Evolutionary conservation across 768 basidiomycete species (phyloP).

Genomic region (Clitopilus hobsonii): DNA sequence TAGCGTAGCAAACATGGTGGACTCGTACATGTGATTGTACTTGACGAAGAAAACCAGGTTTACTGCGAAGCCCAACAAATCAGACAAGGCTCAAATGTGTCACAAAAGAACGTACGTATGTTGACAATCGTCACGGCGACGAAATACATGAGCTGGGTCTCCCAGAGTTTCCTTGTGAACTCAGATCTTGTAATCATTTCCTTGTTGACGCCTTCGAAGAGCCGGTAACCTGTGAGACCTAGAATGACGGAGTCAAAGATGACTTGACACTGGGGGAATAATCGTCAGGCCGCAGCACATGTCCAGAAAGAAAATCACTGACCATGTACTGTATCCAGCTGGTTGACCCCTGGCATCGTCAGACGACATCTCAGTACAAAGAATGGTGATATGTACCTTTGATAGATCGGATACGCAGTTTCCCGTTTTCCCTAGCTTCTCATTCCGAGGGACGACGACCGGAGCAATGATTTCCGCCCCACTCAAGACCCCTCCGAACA

Average conservation of each 20-base stretch:
- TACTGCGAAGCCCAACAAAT: constrained; percentile 3
- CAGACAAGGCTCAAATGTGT: neutral
- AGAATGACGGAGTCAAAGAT: constrained; percentile 15
- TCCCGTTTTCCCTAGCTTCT: constrained; percentile 10
- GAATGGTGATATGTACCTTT: constrained; percentile 11
- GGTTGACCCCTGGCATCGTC: constrained; percentile 10
- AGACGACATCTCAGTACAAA: neutral
- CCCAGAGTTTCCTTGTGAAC: constrained; percentile 16
- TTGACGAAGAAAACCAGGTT: constrained; percentile 16
- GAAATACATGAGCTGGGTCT: constrained; percentile 17
- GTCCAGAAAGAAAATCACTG: neutral
- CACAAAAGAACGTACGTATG: constrained; percentile 11
- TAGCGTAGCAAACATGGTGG: constrained; percentile 17
- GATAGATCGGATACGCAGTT: constrained; percentile 15
- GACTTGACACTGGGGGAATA: constrained; percentile 12
- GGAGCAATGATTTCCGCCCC: constrained; percentile 14
- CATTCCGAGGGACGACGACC: constrained; percentile 14
- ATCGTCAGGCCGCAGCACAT: neutral
- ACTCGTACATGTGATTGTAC: constrained; percentile 13
- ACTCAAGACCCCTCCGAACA: constrained; percentile 13
- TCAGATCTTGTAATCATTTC: constrained; percentile 12
- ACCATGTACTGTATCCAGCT: constrained; percentile 17
- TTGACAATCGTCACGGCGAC: constrained; percentile 13
- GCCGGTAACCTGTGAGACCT: constrained; percentile 12
- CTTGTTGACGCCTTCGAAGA: constrained; percentile 13